Evolutionary conservation across 1,139 yeast genomes (phyloP).

Genomic region (Hyphopichia burtonii): DNA sequence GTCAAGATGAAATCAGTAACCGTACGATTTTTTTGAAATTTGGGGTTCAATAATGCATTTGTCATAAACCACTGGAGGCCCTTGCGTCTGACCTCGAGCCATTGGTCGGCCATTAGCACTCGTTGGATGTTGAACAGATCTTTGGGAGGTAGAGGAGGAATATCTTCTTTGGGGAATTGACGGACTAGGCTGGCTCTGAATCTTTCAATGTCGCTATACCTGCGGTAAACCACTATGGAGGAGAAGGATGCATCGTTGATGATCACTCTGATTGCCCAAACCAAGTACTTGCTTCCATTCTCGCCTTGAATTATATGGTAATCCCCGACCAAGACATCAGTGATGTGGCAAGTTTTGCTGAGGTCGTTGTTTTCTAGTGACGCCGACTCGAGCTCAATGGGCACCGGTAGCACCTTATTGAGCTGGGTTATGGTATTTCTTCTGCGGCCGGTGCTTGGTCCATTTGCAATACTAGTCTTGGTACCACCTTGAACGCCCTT

Average conservation of each 20-base stretch:
- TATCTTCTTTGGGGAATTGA: conserved; percentile 40
- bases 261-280: conserved; percentile 49
- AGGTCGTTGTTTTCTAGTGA: conserved; percentile 32
- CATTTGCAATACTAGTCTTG: too few species aligned
- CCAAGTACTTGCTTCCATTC: conserved; percentile 37
- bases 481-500: too few species aligned
- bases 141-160: conserved; percentile 71
- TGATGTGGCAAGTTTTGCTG: conserved; percentile 29
- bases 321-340: conserved; percentile 41
- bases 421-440: conserved; percentile 20
- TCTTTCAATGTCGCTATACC: conserved; percentile 64
- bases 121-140: conserved; percentile 46
- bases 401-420: conserved; percentile 37
- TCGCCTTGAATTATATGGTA: conserved; percentile 40
- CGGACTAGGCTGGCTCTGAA: conserved; percentile 43
- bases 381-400: conserved; percentile 29
- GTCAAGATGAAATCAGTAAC: conserved; percentile 51
- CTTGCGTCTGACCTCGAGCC: conserved; percentile 60
- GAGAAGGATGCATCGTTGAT: conserved; percentile 46
- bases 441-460: background rate
- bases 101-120: conserved; percentile 42
- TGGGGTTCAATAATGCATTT: conserved; percentile 66
- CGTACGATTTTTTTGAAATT: conserved; percentile 42
- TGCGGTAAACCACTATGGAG: conserved; percentile 50
- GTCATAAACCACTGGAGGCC: conserved; percentile 76